Evolutionary conservation across 2,329 filamentous ascomycete genomes (phyloP), one percentile per base, ranked within the genome.

Genomic region (Cytospora schulzeri): DNA sequence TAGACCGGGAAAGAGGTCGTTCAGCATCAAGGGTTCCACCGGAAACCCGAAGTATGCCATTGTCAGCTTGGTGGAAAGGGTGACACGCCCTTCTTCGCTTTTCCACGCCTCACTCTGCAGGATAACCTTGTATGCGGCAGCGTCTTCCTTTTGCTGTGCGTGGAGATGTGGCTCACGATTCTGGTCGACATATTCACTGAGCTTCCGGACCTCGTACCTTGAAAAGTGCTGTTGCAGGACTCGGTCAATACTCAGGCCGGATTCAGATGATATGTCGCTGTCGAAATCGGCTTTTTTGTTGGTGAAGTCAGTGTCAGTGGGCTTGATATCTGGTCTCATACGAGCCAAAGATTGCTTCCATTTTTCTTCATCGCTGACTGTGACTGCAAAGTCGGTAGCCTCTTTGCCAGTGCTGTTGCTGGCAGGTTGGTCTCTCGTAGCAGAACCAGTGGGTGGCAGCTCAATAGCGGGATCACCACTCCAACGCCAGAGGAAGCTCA

Each of bases 11-110:
- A 48, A 48, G 45, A 48, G 45, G 9, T 70, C 64, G 26, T 75
- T 69, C 3, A 72, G 68, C 38, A 73, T 72, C 28, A 79, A 67
- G 0, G 81, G 79, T 56, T 77, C 77, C 3, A 82, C 73, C 0
- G 79, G 79, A 4, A 82, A 68, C 0, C 81, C 81, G 64, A 82
- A 83, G 69, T 78, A 82, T 50, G 81, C 72, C 72, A 81, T 76
- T 0, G 80, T 72, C 63, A 83, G 63, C 69, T 81, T 82, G 19
- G 76, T 73, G 2, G 73, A 71, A 15, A 81, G 62, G 1, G 58
- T 31, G 4, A 33, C 26, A 15, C 17, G 9, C n/a, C 56, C 19
- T 26, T 29, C 19, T n/a, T 17, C 17, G 35, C 7, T 14, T 14
- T 11, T 35, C 57, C 60, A 62, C 4, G 56, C 29, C 24, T 48